phyloP scores from a whole-genome alignment of 805 yeast genomes.

The Candida taoyuanica region DNA sequence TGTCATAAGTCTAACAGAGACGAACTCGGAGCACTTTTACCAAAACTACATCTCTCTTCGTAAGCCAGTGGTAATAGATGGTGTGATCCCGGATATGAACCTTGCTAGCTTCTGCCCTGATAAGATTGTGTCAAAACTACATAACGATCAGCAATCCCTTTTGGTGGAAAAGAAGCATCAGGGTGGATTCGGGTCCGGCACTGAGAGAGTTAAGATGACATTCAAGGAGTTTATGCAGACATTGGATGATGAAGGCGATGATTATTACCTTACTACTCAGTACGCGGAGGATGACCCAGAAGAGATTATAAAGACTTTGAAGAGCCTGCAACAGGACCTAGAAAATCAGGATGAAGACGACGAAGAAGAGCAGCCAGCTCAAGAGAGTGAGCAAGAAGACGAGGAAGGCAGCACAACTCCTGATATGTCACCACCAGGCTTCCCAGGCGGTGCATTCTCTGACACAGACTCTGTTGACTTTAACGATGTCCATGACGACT shows the following conservation, averaged over 20 bases:
- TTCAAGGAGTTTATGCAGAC: slow-evolving; percentile 44
- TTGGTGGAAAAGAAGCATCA: slow-evolving; percentile 54
- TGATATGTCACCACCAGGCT: slow-evolving; percentile 7
- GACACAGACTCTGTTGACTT: slow-evolving; percentile 40
- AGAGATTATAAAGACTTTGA: slow-evolving; percentile 20
- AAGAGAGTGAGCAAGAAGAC: slow-evolving; percentile 11
- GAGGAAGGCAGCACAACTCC: slow-evolving; percentile 13
- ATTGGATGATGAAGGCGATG: slow-evolving; percentile 41
- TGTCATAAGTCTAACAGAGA: neutral
- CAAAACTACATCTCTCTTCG: slow-evolving; percentile 17
- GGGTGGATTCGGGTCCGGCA: slow-evolving; percentile 70
- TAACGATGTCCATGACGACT: slow-evolving; percentile 45
- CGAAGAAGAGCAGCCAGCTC: slow-evolving; percentile 5
- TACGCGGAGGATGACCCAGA: slow-evolving; percentile 46
- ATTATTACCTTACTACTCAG: slow-evolving; percentile 65
- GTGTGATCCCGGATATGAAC: slow-evolving; percentile 33
- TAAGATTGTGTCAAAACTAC: slow-evolving; percentile 31
- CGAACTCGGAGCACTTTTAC: slow-evolving; percentile 8
- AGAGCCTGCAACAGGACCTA: slow-evolving; percentile 18
- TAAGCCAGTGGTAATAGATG: slow-evolving; percentile 46
- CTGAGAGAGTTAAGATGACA: slow-evolving; percentile 44
- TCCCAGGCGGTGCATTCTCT: slow-evolving; percentile 24
- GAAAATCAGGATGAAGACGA: slow-evolving; percentile 8
- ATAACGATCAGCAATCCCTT: slow-evolving; percentile 34
- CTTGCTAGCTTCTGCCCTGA: slow-evolving; percentile 31